Percentiles rank a stretch among this genome's conserved stretches.
Evolutionary conservation across 2,329 filamentous ascomycete genomes (phyloP).

Genomic region (Trichoderma endophyticum): DNA sequence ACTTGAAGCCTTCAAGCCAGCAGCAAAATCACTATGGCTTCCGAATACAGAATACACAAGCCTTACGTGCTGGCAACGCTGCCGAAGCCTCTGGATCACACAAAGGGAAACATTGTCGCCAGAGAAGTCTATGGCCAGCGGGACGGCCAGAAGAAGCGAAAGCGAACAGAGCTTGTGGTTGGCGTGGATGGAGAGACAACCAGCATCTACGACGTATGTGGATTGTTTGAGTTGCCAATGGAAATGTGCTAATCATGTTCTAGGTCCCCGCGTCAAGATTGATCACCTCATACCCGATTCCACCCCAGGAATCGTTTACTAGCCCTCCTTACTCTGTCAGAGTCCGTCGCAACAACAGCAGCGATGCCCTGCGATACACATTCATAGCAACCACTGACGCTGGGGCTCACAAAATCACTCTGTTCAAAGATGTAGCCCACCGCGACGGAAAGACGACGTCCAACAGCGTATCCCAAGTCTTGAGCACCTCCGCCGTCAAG

Average conservation of each 20-base stretch:
- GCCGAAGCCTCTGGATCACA: constrained; percentile 55
- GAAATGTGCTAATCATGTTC: constrained; percentile 3
- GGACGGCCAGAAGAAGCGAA: constrained; percentile 57
- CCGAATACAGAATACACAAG: constrained; percentile 60
- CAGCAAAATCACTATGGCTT: constrained; percentile 45
- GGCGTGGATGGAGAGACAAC: constrained; percentile 64
- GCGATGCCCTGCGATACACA: constrained; percentile 55
- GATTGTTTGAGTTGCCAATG: background rate
- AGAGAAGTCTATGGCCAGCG: constrained; percentile 60
- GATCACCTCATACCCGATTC: constrained; percentile 64
- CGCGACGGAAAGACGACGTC: constrained; percentile 51
- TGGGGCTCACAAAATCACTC: constrained; percentile 49
- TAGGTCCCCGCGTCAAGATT: constrained; percentile 60
- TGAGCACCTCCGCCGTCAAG: constrained; percentile 38
- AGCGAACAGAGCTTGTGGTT: constrained; percentile 61
- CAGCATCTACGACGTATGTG: constrained; percentile 62
- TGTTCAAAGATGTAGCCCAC: constrained; percentile 57
- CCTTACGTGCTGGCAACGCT: constrained; percentile 62
- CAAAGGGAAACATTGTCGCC: constrained; percentile 51
- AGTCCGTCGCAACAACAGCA: constrained; percentile 46
- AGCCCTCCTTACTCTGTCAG: constrained; percentile 60
- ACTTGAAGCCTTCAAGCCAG: background rate
- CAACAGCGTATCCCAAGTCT: constrained; percentile 43
- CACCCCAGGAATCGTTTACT: constrained; percentile 62
- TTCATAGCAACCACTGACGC: constrained; percentile 56